Conservation (phyloP, 768 basidiomycete species). For the Suillus placidus region DNA sequence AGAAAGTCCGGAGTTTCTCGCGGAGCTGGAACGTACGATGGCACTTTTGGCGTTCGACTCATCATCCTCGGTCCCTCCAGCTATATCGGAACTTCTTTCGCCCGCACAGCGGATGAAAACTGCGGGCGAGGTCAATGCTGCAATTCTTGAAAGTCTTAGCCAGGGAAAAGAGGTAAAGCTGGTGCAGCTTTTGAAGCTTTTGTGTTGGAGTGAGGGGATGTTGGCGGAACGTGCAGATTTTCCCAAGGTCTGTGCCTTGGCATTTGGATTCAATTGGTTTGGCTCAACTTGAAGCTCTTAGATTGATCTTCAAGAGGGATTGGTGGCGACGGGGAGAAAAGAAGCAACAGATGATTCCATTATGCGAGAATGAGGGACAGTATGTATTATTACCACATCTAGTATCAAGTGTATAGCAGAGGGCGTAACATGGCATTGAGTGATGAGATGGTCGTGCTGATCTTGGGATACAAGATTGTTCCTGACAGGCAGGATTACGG, state of each 20-base stretch:
- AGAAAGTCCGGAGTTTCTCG: constrained; percentile 90
- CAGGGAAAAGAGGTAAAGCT: constrained; percentile 94
- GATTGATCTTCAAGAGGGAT: constrained; percentile 35
- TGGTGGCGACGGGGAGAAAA: constrained; percentile 20
- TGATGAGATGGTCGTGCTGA: too few relatives aligned
- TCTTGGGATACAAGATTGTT: not conserved
- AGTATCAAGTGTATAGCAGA: not conserved
- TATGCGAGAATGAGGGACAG: constrained; percentile 28
- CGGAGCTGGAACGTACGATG: constrained; percentile 94
- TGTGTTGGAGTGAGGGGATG: constrained; percentile 87
- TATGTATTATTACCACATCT: not conserved
- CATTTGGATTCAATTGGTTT: constrained; percentile 26
- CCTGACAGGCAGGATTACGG: not conserved
- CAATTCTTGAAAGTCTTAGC: constrained; percentile 89
- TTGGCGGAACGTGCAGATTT: constrained; percentile 79
- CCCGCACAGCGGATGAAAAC: constrained; percentile 90
- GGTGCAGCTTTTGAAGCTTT: constrained; percentile 75
- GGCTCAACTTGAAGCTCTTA: constrained; percentile 25
- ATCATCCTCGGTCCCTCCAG: constrained; percentile 50
- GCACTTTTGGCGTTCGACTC: constrained; percentile 84
- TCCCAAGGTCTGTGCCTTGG: constrained; percentile 59
- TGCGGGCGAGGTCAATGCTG: constrained; percentile 94
- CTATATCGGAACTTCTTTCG: constrained; percentile 79
- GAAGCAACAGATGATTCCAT: constrained; percentile 7
- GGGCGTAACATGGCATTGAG: not conserved